Percentiles rank a stretch among this genome's conserved stretches.
phyloP scores from a whole-genome alignment of 2,329 filamentous ascomycete genomes.

The Colletotrichum musicola region DNA sequence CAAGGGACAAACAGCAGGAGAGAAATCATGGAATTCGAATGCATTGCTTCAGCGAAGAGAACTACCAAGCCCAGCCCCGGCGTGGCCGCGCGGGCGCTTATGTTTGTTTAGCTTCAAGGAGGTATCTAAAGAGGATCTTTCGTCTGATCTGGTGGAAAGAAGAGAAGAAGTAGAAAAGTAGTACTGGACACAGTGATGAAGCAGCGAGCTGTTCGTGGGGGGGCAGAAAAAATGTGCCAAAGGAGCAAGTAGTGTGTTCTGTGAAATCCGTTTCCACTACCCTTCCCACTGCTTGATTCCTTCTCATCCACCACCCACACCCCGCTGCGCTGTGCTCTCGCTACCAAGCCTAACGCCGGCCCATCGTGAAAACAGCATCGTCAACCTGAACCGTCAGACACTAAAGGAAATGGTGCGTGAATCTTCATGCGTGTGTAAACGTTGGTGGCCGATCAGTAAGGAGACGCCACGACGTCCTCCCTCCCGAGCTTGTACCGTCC shows the following conservation, averaged over 20 bases:
- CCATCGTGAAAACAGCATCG: constrained; percentile 13
- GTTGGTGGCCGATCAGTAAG: constrained; percentile 56
- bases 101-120: background rate
- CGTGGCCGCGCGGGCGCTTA: background rate
- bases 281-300: background rate
- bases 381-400: constrained; percentile 18
- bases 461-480: constrained; percentile 85
- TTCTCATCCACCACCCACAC: too few species aligned
- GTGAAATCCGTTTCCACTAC: constrained; percentile 15
- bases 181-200: background rate
- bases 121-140: constrained; percentile 16
- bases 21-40: too few species aligned
- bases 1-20: too few species aligned
- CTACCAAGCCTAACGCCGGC: constrained; percentile 3
- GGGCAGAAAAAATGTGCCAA: background rate
- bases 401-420: background rate
- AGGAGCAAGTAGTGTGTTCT: constrained; percentile 1
- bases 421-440: too few species aligned
- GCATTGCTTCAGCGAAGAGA: background rate
- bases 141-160: background rate
- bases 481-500: constrained; percentile 80
- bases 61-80: background rate
- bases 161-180: background rate
- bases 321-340: background rate
- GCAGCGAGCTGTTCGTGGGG: background rate